phyloP scores from a whole-genome alignment of 1,284 basidiomycete genomes.

The Ceratobasidium sp. region DNA sequence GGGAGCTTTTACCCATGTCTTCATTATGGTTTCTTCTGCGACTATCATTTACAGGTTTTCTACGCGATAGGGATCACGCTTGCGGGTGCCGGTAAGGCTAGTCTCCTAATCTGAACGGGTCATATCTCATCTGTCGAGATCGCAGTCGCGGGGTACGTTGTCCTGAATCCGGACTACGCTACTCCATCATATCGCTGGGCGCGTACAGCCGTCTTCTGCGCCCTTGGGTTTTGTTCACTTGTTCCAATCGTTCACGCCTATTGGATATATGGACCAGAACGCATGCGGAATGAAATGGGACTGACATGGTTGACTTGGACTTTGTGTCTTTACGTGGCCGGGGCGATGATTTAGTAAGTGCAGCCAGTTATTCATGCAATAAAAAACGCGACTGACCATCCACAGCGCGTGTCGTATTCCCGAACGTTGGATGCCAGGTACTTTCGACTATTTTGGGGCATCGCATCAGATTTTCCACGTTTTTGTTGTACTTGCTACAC shows the following conservation, averaged over 20 bases:
- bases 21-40: slow-evolving; percentile 74
- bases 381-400: slow-evolving; percentile 27
- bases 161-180: slow-evolving; percentile 80
- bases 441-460: slow-evolving; percentile 79
- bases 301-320: slow-evolving; percentile 71
- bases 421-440: slow-evolving; percentile 78
- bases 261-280: slow-evolving; percentile 62
- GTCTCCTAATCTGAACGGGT: slow-evolving; percentile 39
- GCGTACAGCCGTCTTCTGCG: slow-evolving; percentile 82
- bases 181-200: slow-evolving; percentile 78
- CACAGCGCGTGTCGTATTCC: slow-evolving; percentile 82
- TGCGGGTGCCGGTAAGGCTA: slow-evolving; percentile 66
- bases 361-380: slow-evolving; percentile 44
- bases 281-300: slow-evolving; percentile 68
- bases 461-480: slow-evolving; percentile 90
- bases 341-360: slow-evolving; percentile 83
- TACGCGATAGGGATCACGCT: slow-evolving; percentile 64
- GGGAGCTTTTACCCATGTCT: slow-evolving; percentile 36
- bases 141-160: slow-evolving; percentile 73
- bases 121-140: slow-evolving; percentile 31
- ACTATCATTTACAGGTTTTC: slow-evolving; percentile 58
- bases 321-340: slow-evolving; percentile 73
- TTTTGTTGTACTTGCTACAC: slow-evolving; percentile 79
- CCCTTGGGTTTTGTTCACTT: slow-evolving; percentile 76
- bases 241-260: slow-evolving; percentile 76